These are phyloP conservation scores for Penicillium sp. DNA, from an alignment of 2,329 filamentous ascomycete species.

Conservation along the genomic window DNA sequence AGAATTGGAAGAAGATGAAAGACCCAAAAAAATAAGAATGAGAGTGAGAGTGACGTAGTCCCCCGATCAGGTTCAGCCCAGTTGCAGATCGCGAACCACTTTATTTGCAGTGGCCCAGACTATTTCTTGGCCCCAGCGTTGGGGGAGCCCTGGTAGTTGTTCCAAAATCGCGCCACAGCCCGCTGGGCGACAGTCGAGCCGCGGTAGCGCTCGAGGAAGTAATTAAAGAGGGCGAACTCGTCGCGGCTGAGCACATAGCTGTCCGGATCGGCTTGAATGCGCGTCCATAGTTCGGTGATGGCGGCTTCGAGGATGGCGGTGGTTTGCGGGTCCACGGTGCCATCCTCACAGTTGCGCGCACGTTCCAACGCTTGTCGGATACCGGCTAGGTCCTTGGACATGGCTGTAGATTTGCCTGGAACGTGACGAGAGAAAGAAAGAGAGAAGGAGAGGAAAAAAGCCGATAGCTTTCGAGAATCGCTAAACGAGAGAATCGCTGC, in stretches of 20 bases:
- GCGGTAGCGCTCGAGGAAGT: constrained; percentile 71
- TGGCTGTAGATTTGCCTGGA: constrained; percentile 36
- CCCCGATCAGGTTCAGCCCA: constrained; percentile 6
- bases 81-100: constrained; percentile 10
- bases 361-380: constrained; percentile 75
- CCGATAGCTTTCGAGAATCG: background rate
- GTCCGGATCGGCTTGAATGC: constrained; percentile 66
- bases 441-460: background rate
- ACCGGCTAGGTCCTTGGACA: constrained; percentile 44
- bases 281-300: constrained; percentile 69
- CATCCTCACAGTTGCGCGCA: constrained; percentile 74
- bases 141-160: constrained; percentile 43
- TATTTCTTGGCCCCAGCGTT: constrained; percentile 36
- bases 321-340: constrained; percentile 66
- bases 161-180: constrained; percentile 65
- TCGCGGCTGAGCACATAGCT: constrained; percentile 76
- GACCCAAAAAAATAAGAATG: background rate
- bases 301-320: constrained; percentile 69
- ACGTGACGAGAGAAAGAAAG: background rate
- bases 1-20: background rate
- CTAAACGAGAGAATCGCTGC: constrained; percentile 3
- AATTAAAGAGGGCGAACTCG: constrained; percentile 89
- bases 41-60: background rate
- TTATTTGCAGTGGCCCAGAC: constrained; percentile 2
- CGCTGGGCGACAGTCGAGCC: constrained; percentile 58